Conservation (phyloP, 2,329 filamentous ascomycete genomes). For the Xylariaceae sp. region DNA sequence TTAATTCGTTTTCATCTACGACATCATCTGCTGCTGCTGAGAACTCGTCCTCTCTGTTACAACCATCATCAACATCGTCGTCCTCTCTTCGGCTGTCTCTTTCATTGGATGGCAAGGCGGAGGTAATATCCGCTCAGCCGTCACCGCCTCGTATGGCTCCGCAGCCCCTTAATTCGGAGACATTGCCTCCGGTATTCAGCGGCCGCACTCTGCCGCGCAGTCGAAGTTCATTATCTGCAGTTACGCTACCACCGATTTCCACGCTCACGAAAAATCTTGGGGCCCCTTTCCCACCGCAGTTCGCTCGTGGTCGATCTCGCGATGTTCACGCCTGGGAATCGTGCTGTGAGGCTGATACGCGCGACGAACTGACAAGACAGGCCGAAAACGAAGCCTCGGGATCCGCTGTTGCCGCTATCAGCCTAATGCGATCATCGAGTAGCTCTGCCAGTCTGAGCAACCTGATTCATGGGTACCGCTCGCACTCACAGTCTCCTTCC, state of each 20-base stretch:
- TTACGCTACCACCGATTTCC: slow-evolving; percentile 54
- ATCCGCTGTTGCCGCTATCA: slow-evolving; percentile 76
- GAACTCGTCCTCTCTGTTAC: slow-evolving; percentile 35
- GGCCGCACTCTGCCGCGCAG: slow-evolving; percentile 59
- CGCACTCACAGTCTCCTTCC: slow-evolving; percentile 7
- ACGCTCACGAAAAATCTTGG: slow-evolving; percentile 44
- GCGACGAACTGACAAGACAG: slow-evolving; percentile 73
- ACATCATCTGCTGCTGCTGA: slow-evolving; percentile 37
- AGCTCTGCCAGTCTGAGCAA: slow-evolving; percentile 41
- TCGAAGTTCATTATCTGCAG: slow-evolving; percentile 59
- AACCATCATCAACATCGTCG: slow-evolving; percentile 36
- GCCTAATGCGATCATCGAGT: slow-evolving; percentile 68
- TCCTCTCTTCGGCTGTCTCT: slow-evolving; percentile 69
- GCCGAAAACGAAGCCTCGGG: slow-evolving; percentile 76
- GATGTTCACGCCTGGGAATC: slow-evolving; percentile 90
- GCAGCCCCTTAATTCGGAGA: slow-evolving; percentile 40
- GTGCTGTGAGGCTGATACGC: slow-evolving; percentile 74
- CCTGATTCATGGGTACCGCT: slow-evolving; percentile 32
- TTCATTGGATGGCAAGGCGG: slow-evolving; percentile 86
- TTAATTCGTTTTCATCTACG: slow-evolving; percentile 41
- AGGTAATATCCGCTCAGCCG: slow-evolving; percentile 65
- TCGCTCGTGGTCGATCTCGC: slow-evolving; percentile 68
- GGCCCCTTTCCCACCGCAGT: slow-evolving; percentile 51
- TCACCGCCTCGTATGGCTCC: slow-evolving; percentile 62
- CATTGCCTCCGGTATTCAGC: slow-evolving; percentile 44